Evolutionary conservation across 805 yeast species (phyloP).

Genomic region (Cyberlindnera samutprakarnensis): DNA sequence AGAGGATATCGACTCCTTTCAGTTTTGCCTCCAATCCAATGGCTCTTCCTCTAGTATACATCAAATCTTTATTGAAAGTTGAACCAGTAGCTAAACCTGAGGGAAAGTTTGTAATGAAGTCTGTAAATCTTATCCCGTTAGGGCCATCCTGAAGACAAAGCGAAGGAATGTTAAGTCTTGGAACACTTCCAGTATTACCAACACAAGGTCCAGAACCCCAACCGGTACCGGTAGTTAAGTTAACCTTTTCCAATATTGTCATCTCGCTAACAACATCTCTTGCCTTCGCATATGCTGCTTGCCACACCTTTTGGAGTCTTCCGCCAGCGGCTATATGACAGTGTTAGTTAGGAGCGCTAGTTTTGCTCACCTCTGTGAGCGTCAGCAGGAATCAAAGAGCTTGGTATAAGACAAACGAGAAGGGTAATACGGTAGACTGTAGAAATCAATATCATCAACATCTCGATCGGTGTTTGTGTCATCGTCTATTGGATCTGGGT

Average conservation of each 20-base stretch:
- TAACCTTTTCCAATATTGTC: conserved; percentile 52
- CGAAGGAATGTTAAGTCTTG: conserved; percentile 44
- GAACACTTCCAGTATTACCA: conserved; percentile 54
- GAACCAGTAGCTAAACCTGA: conserved; percentile 53
- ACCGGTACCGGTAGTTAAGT: conserved; percentile 56
- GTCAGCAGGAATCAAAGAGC: too few species aligned
- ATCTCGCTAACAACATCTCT: conserved; percentile 46
- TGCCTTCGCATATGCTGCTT: conserved; percentile 48
- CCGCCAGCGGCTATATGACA: conserved; percentile 32
- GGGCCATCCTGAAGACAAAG: conserved; percentile 60
- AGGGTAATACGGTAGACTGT: conserved; percentile 17
- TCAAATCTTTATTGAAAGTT: conserved; percentile 46
- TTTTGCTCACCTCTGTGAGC: too few species aligned
- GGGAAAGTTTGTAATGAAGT: conserved; percentile 49
- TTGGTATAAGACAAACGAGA: conserved; percentile 18
- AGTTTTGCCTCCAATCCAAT: conserved; percentile 46
- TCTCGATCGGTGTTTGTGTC: conserved; percentile 8
- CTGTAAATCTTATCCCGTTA: conserved; percentile 51
- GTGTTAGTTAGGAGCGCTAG: conserved; percentile 4
- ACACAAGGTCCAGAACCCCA: conserved; percentile 58
- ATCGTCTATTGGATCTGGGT: conserved; percentile 15
- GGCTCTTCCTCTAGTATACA: conserved; percentile 47
- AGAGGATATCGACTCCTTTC: conserved; percentile 47
- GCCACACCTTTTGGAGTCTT: conserved; percentile 45
- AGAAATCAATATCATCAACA: conserved; percentile 15